Percentiles rank a stretch among this genome's conserved stretches.
Conservation (phyloP, 2,329 filamentous ascomycete species). For the Ceratocystis papillata region DNA sequence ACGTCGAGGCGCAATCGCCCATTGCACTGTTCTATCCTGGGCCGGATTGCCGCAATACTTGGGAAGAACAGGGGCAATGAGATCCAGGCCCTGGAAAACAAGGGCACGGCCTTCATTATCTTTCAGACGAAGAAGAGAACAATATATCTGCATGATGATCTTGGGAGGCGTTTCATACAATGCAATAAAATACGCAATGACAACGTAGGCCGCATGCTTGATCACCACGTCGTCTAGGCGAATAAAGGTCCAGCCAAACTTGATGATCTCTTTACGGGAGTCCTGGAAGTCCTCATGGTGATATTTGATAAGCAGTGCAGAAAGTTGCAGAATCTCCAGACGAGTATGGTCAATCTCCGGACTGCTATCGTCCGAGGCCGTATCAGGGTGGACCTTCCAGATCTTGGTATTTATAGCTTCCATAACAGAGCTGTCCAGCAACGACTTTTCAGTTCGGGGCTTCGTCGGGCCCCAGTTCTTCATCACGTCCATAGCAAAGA, state of each 20-base stretch:
- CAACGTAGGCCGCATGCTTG: conserved; percentile 93
- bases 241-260: conserved; percentile 98
- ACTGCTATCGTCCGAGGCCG: conserved; percentile 69
- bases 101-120: conserved; percentile 88
- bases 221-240: conserved; percentile 98
- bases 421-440: conserved; percentile 79
- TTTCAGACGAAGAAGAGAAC: conserved; percentile 79
- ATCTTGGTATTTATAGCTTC: conserved; percentile 85
- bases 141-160: conserved; percentile 91
- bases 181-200: conserved; percentile 95
- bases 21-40: conserved; percentile 66
- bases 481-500: conserved; percentile 93
- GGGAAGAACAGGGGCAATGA: conserved; percentile 87
- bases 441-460: conserved; percentile 43
- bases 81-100: conserved; percentile 86
- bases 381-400: conserved; percentile 80
- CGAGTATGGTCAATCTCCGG: conserved; percentile 87
- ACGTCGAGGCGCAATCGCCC: conserved; percentile 80
- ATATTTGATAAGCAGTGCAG: conserved; percentile 90
- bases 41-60: conserved; percentile 61
- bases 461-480: conserved; percentile 56
- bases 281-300: conserved; percentile 81
- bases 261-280: conserved; percentile 93
- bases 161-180: conserved; percentile 94
- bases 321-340: conserved; percentile 91